phyloP scores from a whole-genome alignment of 257 asterid genomes.

The Capsicum pubescens region DNA sequence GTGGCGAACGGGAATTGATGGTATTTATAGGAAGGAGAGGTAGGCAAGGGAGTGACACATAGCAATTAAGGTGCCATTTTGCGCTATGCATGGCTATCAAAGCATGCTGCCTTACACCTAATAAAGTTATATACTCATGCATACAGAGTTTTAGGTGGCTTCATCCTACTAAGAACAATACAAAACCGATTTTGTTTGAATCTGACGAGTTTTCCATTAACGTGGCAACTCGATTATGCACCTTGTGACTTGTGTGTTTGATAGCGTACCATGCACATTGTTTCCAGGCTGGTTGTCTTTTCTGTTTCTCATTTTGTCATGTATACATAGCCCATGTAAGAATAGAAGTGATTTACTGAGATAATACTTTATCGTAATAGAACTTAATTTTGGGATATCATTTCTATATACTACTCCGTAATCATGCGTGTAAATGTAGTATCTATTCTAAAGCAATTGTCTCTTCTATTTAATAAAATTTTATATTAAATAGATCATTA shows the following conservation, averaged over 20 bases:
- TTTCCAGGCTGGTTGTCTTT: not conserved
- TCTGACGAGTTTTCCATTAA: not conserved
- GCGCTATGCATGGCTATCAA: constrained; percentile 29
- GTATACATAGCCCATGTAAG: not conserved
- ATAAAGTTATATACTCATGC: not conserved
- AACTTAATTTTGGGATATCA: not conserved
- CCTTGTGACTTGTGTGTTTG: not conserved
- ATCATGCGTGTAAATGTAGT: not conserved
- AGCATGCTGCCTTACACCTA: constrained; percentile 31
- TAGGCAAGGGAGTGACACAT: constrained; percentile 51
- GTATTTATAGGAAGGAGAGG: constrained; percentile 37
- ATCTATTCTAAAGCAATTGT: not conserved
- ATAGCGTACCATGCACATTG: not conserved
- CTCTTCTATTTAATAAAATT: not conserved
- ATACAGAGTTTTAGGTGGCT: constrained; percentile 17
- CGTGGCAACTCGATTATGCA: not conserved
- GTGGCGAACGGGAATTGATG: constrained; percentile 31
- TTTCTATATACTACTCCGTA: not conserved
- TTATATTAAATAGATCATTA: not conserved
- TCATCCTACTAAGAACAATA: not conserved
- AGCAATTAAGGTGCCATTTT: constrained; percentile 38
- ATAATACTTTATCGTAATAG: not conserved
- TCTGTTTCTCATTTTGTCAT: not conserved
- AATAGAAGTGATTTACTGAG: not conserved
- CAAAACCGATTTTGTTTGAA: not conserved